Percentiles rank a stretch among this genome's conserved stretches.
Evolutionary conservation across 257 asterid genomes (phyloP).

Genomic region (Prunella vulgaris): DNA sequence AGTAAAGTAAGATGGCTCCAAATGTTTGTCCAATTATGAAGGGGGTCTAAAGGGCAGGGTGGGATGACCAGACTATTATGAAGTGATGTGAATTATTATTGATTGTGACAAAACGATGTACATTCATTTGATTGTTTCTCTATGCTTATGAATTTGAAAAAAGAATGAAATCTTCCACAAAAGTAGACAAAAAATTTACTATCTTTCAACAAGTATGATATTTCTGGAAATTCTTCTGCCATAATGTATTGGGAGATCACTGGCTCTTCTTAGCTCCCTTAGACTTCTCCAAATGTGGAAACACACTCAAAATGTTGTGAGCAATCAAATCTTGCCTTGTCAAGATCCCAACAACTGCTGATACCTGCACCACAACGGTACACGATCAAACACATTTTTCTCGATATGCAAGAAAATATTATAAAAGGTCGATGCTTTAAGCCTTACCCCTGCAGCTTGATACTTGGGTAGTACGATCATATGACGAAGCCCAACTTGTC

Average conservation of each 20-base stretch:
- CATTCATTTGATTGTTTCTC: neutral
- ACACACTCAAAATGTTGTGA: slow-evolving; percentile 64
- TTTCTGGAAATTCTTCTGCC: slow-evolving; percentile 4
- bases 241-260: slow-evolving; percentile 23
- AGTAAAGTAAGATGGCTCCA: no score
- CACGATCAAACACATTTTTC: neutral
- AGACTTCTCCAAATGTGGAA: slow-evolving; percentile 61
- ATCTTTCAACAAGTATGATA: slow-evolving; percentile 16
- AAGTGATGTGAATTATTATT: neutral
- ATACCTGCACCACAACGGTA: slow-evolving; percentile 40
- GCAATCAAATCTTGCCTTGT: slow-evolving; percentile 87
- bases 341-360: slow-evolving; percentile 80
- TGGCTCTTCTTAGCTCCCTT: slow-evolving; percentile 48
- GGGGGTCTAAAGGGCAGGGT: no score
- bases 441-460: slow-evolving; percentile 81
- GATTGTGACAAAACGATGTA: neutral
- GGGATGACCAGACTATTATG: no score
- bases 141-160: slow-evolving; percentile 16
- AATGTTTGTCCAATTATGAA: no score
- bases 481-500: slow-evolving; percentile 84
- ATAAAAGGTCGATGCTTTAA: neutral
- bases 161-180: slow-evolving; percentile 20
- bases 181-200: slow-evolving; percentile 22
- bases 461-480: slow-evolving; percentile 73
- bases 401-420: neutral